Base-by-base conservation (phyloP, 768 basidiomycete genomes). In the Mycena albidolilacea region DNA sequence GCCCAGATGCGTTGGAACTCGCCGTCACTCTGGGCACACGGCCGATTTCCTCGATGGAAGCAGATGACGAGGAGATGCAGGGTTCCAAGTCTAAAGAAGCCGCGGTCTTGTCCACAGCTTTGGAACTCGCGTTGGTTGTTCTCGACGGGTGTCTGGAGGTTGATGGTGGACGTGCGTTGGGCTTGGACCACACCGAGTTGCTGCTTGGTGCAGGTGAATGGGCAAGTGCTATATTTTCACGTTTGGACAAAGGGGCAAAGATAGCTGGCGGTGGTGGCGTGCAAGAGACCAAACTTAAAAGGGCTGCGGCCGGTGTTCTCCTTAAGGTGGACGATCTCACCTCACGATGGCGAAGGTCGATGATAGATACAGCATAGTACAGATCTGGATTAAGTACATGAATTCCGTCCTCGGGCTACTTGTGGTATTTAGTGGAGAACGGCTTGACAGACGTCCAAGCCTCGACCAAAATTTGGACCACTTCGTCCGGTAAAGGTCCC, bases 1-100 rank as follows among this genome's bases (percentile, higher is more conserved):
- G 92, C 3, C 96, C 97, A 0, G 92, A 95, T 74, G 85, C 92
- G 5, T 81, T 99, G 64, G 95, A 97, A 78, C 86, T 99, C 23
- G 95, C 95, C 1, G 82, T 97, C 30, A 92, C 93, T 0, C 76
- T 97, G 39, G 95, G 96, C 0, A 91, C 91, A 7, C 85, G 87
- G 59, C 91, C 91, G 9, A 81, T 92, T 38, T 89, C 91, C 81
- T 77, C 46, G 74, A 75, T 39, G 84, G 81, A 82, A 52, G 77
- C 78, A 17, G 78, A 77, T 37, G 84, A 84, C 46, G 81, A 81
- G 14, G 80, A 74, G 55, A 71, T n/a, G 39, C 73, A 57, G 74
- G 75, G 39, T 38, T 60, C 58, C 39, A 64, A 81, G 62, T 84
- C 80, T 43, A 91, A 91, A 75, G 92, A 95, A 72, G 94, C 94